Percentiles rank a stretch among this genome's conserved stretches.
Evolutionary conservation across 176 grass and related monocot genomes (phyloP).

Genomic region (Metroxylon sagu): DNA sequence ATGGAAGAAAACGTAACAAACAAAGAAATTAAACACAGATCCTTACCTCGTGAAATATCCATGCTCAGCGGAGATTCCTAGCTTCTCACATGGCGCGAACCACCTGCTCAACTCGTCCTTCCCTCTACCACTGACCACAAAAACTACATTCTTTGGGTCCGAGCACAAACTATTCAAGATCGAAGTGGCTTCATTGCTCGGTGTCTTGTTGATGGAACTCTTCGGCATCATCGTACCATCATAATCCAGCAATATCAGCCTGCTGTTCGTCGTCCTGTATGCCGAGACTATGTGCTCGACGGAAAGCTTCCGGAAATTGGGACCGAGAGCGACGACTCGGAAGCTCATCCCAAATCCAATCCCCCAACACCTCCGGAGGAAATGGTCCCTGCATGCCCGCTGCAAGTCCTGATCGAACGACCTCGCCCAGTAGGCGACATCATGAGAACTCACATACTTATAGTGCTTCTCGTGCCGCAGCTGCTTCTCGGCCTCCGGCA

Average conservation of each 20-base stretch:
- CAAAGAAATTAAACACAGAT: neutral
- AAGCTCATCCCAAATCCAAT: conserved; percentile 30
- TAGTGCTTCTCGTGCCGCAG: conserved; percentile 31
- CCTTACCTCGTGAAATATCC: conserved; percentile 40
- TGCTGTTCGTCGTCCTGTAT: conserved; percentile 9
- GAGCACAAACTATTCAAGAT: conserved; percentile 12
- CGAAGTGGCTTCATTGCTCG: neutral
- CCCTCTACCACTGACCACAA: conserved; percentile 33
- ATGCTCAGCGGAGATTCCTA: conserved; percentile 37
- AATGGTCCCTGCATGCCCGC: conserved; percentile 11
- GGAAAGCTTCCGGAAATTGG: conserved; percentile 6
- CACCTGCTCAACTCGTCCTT: conserved; percentile 25
- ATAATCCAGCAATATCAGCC: conserved; percentile 34
- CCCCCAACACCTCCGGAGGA: conserved; percentile 1
- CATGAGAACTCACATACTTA: conserved; percentile 24
- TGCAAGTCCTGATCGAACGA: conserved; percentile 20
- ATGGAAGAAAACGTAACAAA: too few relatives aligned
- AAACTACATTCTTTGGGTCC: conserved; percentile 29
- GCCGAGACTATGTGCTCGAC: conserved; percentile 6
- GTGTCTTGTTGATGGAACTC: conserved; percentile 1
- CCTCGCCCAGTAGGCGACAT: conserved; percentile 26
- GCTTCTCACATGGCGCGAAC: conserved; percentile 28
- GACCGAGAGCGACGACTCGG: conserved; percentile 13
- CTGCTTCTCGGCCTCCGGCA: conserved; percentile 23
- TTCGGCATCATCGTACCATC: conserved; percentile 31